Percentiles rank a stretch among this genome's conserved stretches.
Evolutionary conservation across 805 yeast species (phyloP).

Genomic region (Wickerhamiella australiensis): DNA sequence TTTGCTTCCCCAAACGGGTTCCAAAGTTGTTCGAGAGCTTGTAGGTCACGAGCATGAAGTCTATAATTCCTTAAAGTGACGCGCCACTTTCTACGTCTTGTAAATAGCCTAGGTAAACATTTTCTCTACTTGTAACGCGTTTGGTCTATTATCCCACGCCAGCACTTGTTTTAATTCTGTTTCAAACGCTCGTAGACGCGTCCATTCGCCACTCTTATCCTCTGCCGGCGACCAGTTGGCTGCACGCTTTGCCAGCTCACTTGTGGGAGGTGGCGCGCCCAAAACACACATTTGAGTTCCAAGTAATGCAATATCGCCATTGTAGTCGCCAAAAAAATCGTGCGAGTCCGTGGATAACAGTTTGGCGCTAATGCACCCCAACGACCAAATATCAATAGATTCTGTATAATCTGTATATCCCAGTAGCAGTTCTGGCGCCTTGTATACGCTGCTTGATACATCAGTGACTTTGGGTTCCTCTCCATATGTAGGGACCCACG

Average conservation of each 20-base stretch:
- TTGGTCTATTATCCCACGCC: neutral
- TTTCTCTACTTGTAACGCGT: neutral
- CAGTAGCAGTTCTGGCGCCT: conserved; percentile 63
- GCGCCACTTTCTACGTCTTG: too few relatives aligned
- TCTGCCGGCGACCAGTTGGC: neutral
- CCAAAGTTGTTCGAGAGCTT: neutral
- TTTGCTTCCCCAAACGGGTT: neutral
- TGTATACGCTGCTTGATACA: conserved; percentile 54
- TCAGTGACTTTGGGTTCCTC: conserved; percentile 32
- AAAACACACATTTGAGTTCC: conserved; percentile 5
- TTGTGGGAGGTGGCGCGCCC: neutral
- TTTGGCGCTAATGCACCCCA: conserved; percentile 50
- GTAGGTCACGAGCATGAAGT: conserved; percentile 2
- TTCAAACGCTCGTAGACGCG: neutral
- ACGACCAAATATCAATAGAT: conserved; percentile 60
- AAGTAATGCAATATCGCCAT: conserved; percentile 5
- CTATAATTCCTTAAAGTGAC: neutral
- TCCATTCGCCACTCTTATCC: neutral
- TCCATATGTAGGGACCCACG: conserved; percentile 30
- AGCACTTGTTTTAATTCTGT: neutral
- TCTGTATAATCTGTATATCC: conserved; percentile 43
- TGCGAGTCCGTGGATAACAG: conserved; percentile 34
- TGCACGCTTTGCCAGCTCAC: neutral
- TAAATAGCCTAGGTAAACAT: neutral
- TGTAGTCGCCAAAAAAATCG: conserved; percentile 32